These are phyloP conservation scores for Heritiera littoralis DNA, from an alignment of 345 rosid genomes.

Conservation along the genomic window DNA sequence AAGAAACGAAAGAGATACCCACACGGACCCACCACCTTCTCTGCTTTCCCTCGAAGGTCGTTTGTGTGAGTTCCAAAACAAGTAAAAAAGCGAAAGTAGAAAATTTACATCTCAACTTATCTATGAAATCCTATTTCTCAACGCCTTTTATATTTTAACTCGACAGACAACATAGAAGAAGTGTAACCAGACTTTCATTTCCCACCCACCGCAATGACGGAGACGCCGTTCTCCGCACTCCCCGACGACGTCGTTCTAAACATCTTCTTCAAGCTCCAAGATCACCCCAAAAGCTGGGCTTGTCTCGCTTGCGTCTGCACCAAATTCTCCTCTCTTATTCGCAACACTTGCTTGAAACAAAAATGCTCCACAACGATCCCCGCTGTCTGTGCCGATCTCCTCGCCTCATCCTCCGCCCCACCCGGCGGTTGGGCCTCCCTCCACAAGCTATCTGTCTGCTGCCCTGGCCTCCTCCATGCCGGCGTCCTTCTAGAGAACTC, in stretches of 20 bases:
- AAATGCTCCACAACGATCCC: constrained; percentile 65
- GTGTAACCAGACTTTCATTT: too few species aligned
- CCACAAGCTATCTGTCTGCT: constrained; percentile 77
- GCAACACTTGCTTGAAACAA: constrained; percentile 61
- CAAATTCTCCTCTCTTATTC: constrained; percentile 72
- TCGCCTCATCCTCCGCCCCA: constrained; percentile 32
- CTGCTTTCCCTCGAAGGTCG: too few species aligned
- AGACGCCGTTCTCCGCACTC: constrained; percentile 51
- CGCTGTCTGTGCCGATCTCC: constrained; percentile 67
- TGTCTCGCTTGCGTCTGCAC: constrained; percentile 85
- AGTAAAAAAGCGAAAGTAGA: too few species aligned
- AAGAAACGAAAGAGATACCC: too few species aligned
- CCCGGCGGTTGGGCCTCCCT: constrained; percentile 83
- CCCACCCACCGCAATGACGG: constrained; percentile 38
- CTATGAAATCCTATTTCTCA: too few species aligned
- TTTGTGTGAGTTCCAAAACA: too few species aligned
- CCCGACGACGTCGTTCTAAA: constrained; percentile 80
- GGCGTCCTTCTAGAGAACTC: constrained; percentile 90
- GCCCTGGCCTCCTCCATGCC: constrained; percentile 87
- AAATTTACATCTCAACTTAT: too few species aligned
- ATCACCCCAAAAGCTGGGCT: constrained; percentile 84
- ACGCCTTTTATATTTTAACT: too few species aligned
- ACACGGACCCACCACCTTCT: too few species aligned
- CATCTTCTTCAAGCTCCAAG: constrained; percentile 84
- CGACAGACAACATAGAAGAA: too few species aligned